Evolutionary conservation across 345 rosid genomes (phyloP).

Genomic region (Carallia brachiata): DNA sequence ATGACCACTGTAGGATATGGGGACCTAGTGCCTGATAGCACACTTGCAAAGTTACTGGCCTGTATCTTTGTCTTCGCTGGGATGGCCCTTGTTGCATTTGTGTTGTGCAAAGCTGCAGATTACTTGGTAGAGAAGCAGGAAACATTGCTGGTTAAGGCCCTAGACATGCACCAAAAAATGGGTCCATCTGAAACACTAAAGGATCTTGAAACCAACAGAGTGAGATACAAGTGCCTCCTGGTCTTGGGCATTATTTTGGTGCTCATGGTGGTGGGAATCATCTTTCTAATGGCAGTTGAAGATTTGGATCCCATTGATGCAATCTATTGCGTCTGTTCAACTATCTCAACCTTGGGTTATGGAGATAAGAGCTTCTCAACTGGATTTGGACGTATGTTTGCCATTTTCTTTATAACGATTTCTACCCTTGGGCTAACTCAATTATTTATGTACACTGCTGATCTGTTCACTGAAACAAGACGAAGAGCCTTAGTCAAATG

Average conservation of each 20-base stretch:
- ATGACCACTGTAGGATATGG: conserved; percentile 98
- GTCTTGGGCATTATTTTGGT: conserved; percentile 37
- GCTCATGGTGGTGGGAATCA: conserved; percentile 45
- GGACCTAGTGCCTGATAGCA: conserved; percentile 74
- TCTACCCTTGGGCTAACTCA: conserved; percentile 64
- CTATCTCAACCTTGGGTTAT: conserved; percentile 81
- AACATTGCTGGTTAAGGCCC: conserved; percentile 57
- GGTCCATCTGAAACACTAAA: conserved; percentile 46
- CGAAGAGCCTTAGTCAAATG: conserved; percentile 59
- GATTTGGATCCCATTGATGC: conserved; percentile 47
- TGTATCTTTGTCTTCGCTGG: conserved; percentile 78
- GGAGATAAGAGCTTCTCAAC: conserved; percentile 79
- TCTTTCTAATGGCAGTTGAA: conserved; percentile 48
- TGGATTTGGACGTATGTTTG: conserved; percentile 56
- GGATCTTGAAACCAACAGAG: conserved; percentile 50
- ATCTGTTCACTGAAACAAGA: conserved; percentile 57
- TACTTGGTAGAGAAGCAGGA: conserved; percentile 89
- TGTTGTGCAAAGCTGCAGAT: conserved; percentile 72
- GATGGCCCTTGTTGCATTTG: conserved; percentile 61
- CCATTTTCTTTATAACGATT: conserved; percentile 64
- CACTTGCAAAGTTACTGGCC: conserved; percentile 58
- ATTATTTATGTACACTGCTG: conserved; percentile 63
- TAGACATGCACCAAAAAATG: conserved; percentile 39
- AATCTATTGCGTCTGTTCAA: conserved; percentile 78
- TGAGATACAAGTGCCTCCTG: conserved; percentile 53